Evolutionary conservation across 2,329 filamentous ascomycete species (phyloP).

Genomic region (Fonsecaea monophora): DNA sequence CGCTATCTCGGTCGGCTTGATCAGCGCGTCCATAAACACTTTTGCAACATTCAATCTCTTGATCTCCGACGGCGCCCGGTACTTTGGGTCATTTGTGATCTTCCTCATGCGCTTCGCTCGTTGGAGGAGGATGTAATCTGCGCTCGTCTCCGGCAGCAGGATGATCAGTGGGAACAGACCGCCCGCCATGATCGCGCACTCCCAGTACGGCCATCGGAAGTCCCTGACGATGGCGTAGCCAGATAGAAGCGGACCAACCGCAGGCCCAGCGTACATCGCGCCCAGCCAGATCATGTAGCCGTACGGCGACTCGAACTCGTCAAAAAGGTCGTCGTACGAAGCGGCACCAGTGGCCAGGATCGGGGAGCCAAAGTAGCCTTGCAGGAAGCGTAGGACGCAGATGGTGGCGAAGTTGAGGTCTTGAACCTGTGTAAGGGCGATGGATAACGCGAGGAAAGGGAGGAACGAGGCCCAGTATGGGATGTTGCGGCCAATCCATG

Average conservation of each 20-base stretch:
- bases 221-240: conserved; percentile 14
- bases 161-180: conserved; percentile 1
- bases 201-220: conserved; percentile 15
- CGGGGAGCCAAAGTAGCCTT: conserved; percentile 17
- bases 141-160: conserved; percentile 10
- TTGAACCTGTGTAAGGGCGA: conserved; percentile 9
- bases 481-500: conserved; percentile 16
- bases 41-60: conserved; percentile 1
- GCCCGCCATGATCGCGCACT: conserved; percentile 13
- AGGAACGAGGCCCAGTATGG: conserved; percentile 19
- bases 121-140: conserved; percentile 14
- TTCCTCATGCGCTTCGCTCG: conserved; percentile 15
- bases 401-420: conserved; percentile 14
- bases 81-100: conserved; percentile 3
- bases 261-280: conserved; percentile 14
- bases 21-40: conserved; percentile 2
- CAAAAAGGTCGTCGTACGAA: conserved; percentile 13
- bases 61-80: conserved; percentile 12
- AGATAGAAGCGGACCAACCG: conserved; percentile 4
- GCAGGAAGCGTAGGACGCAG: conserved; percentile 12
- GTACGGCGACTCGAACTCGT: conserved; percentile 7
- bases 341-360: conserved; percentile 9
- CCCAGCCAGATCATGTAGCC: conserved; percentile 16
- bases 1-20: conserved; percentile 13
- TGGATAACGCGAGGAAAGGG: conserved; percentile 11